Conservation (phyloP, 129 eudicot genomes). For the Heracleum sosnowskyi region DNA sequence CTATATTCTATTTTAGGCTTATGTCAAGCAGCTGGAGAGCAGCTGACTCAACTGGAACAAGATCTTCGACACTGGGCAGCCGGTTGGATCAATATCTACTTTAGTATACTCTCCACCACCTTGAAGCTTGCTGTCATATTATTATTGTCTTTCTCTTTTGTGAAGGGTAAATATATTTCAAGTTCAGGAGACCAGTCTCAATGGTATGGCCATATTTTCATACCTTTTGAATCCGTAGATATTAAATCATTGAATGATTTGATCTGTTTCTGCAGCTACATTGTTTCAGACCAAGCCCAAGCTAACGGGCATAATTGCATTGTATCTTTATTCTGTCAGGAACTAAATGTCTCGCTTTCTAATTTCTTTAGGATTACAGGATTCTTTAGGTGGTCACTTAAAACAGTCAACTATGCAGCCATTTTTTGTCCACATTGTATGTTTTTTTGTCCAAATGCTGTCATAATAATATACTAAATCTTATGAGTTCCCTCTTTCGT, state of each 20-base stretch:
- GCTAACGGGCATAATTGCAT: neutral
- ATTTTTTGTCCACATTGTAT: too few relatives aligned
- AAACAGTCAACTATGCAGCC: too few relatives aligned
- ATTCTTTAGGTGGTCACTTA: too few relatives aligned
- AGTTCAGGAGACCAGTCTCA: too few relatives aligned
- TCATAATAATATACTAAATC: too few relatives aligned
- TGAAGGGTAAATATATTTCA: slow-evolving; percentile 83
- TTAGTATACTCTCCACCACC: neutral
- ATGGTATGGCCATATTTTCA: too few relatives aligned
- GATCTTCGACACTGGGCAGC: slow-evolving; percentile 98
- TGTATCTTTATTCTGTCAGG: neutral
- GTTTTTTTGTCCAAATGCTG: too few relatives aligned
- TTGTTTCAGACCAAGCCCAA: neutral
- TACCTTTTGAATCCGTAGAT: too few relatives aligned
- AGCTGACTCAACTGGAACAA: slow-evolving; percentile 90
- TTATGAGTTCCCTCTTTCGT: neutral
- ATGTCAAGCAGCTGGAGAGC: slow-evolving; percentile 93
- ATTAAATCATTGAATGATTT: too few relatives aligned
- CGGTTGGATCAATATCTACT: slow-evolving; percentile 34
- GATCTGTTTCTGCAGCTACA: neutral
- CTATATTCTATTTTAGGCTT: slow-evolving; percentile 51
- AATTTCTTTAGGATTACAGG: too few relatives aligned
- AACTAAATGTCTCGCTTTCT: neutral
- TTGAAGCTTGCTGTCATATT: slow-evolving; percentile 8
- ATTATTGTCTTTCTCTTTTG: slow-evolving; percentile 16